These are phyloP conservation scores for Aspergillus egyptiacus DNA, from an alignment of 495 filamentous ascomycete genomes.

Conservation along the genomic window DNA sequence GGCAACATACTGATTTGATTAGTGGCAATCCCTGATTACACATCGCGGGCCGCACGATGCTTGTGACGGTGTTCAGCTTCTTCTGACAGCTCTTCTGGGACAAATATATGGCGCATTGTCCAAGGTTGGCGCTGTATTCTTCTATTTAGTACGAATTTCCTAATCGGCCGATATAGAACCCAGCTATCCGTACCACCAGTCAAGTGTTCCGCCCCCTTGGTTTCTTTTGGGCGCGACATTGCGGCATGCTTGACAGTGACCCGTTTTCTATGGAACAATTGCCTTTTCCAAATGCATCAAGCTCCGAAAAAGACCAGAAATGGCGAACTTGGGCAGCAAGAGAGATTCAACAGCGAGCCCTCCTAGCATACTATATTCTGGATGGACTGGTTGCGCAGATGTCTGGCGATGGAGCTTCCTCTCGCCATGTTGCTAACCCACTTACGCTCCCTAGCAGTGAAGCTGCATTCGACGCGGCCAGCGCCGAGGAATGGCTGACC, in stretches of 20 bases:
- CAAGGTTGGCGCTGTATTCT: constrained; percentile 21
- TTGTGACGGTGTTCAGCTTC: constrained; percentile 43
- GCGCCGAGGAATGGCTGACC: constrained; percentile 38
- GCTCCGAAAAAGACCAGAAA: constrained; percentile 33
- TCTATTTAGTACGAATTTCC: neutral
- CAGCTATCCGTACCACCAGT: constrained; percentile 40
- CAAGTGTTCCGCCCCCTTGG: constrained; percentile 44
- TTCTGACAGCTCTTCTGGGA: constrained; percentile 41
- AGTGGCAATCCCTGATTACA: constrained; percentile 45
- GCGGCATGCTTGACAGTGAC: constrained; percentile 38
- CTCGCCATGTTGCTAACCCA: constrained; percentile 39
- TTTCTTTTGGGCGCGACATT: constrained; percentile 47
- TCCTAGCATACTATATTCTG: constrained; percentile 43
- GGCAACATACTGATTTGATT: neutral
- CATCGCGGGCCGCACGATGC: constrained; percentile 43
- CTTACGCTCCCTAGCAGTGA: constrained; percentile 39
- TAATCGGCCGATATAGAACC: constrained; percentile 22
- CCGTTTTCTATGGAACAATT: constrained; percentile 34
- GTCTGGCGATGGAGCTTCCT: constrained; percentile 40
- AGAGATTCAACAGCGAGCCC: constrained; percentile 43
- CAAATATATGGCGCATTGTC: constrained; percentile 45
- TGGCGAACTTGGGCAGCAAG: constrained; percentile 43
- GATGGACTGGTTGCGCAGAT: constrained; percentile 45
- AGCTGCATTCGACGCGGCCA: constrained; percentile 37
- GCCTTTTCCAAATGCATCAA: constrained; percentile 28